These are phyloP conservation scores for Parastagonospora avenae DNA, from an alignment of 2,329 filamentous ascomycete species.

Conservation along the genomic window DNA sequence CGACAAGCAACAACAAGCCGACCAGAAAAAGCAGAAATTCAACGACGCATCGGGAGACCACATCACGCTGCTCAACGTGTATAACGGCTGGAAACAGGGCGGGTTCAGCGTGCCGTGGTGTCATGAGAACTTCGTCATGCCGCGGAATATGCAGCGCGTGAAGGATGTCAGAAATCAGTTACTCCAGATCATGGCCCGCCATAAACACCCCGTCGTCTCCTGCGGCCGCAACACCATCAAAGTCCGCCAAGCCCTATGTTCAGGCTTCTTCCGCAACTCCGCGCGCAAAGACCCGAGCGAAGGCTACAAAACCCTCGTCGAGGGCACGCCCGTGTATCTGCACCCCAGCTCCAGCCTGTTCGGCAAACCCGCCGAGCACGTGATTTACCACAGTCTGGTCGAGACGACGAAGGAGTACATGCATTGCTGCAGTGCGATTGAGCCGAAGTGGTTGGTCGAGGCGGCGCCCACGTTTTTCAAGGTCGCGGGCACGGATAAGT, in stretches of 20 bases:
- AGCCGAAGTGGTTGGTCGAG: constrained; percentile 92
- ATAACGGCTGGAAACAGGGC: constrained; percentile 92
- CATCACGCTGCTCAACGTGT: constrained; percentile 92
- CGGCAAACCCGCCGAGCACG: constrained; percentile 94
- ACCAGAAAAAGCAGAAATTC: constrained; percentile 97
- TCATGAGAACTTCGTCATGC: constrained; percentile 97
- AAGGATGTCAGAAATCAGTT: constrained; percentile 93
- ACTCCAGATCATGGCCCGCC: constrained; percentile 90
- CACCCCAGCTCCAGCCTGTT: constrained; percentile 92
- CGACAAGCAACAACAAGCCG: constrained; percentile 94
- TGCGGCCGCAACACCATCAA: constrained; percentile 87
- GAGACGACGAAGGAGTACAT: constrained; percentile 98
- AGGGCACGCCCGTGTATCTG: constrained; percentile 92
- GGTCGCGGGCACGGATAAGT: constrained; percentile 82
- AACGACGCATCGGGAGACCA: constrained; percentile 95
- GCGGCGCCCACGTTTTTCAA: constrained; percentile 99
- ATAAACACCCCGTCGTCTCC: constrained; percentile 79
- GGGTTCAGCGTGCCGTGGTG: constrained; percentile 89
- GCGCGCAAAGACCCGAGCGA: constrained; percentile 95
- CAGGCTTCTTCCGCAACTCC: constrained; percentile 93
- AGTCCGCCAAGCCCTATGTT: constrained; percentile 86
- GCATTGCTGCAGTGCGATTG: constrained; percentile 90
- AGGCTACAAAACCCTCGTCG: constrained; percentile 96
- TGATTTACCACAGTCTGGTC: constrained; percentile 89
- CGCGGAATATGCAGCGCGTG: constrained; percentile 82